phyloP scores from a whole-genome alignment of 1,284 basidiomycete species.

The Irpex lacteus region DNA sequence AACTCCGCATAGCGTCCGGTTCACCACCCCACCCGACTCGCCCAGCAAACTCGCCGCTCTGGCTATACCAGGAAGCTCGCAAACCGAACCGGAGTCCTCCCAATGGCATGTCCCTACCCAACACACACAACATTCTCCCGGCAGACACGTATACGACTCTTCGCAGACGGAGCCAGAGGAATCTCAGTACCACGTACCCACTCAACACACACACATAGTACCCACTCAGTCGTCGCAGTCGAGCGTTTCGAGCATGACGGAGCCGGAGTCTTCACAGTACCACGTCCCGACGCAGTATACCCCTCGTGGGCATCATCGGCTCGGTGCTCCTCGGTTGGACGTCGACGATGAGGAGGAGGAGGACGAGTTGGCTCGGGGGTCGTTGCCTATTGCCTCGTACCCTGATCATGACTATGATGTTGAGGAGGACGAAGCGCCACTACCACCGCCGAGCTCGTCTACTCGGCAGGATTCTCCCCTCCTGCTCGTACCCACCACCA shows the following conservation, averaged over 20 bases:
- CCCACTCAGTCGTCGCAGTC: too few relatives aligned
- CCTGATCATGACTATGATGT: background rate
- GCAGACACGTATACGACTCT: background rate
- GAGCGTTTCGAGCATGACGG: background rate
- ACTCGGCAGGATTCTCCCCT: background rate
- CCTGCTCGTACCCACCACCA: background rate
- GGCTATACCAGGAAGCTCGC: background rate
- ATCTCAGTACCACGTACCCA: background rate
- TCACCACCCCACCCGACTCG: background rate
- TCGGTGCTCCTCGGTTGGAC: background rate
- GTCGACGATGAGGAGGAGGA: background rate
- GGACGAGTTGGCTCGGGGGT: background rate
- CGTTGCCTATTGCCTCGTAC: conserved; percentile 9
- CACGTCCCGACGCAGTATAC: background rate
- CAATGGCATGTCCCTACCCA: conserved; percentile 1
- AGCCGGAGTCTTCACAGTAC: conserved; percentile 8
- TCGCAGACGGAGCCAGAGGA: conserved; percentile 10
- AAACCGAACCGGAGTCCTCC: conserved; percentile 7
- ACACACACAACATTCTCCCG: background rate
- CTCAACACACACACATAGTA: too few relatives aligned
- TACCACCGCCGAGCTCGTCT: background rate
- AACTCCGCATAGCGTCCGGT: background rate
- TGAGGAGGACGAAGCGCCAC: background rate
- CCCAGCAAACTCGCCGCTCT: background rate
- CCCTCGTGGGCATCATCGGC: background rate